A percentile compares a stretch with the other conserved stretches of the same genome.
These are phyloP conservation scores for Postia placenta DNA, from an alignment of 768 basidiomycete species.

Conservation along the genomic window DNA sequence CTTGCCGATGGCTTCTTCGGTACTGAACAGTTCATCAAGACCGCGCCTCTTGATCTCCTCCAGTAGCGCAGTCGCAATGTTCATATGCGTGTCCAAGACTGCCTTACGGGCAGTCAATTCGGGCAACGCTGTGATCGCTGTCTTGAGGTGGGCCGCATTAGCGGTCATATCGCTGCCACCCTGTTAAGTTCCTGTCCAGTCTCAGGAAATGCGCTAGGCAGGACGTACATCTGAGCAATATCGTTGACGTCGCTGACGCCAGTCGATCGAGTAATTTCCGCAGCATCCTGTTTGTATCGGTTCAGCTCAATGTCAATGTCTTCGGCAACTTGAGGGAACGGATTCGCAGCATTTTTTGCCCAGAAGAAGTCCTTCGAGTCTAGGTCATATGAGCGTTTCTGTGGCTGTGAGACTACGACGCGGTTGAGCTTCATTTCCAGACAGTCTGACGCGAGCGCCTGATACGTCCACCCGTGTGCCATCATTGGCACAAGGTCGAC, in stretches of 20 bases:
- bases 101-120: slow-evolving; percentile 96
- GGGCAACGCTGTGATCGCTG: slow-evolving; percentile 94
- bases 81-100: slow-evolving; percentile 98
- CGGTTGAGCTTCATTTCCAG: slow-evolving; percentile 96
- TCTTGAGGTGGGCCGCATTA: slow-evolving; percentile 92
- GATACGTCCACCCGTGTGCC: slow-evolving; percentile 98
- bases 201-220: neutral
- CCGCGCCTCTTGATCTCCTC: slow-evolving; percentile 94
- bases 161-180: slow-evolving; percentile 74
- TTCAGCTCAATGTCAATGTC: slow-evolving; percentile 92
- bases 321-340: slow-evolving; percentile 97
- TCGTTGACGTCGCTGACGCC: slow-evolving; percentile 96
- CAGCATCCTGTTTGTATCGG: slow-evolving; percentile 92
- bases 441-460: slow-evolving; percentile 96
- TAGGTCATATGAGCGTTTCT: slow-evolving; percentile 88
- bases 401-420: slow-evolving; percentile 72
- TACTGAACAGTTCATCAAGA: slow-evolving; percentile 95
- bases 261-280: slow-evolving; percentile 92
- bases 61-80: slow-evolving; percentile 91
- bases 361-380: slow-evolving; percentile 99
- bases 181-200: no score
- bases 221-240: slow-evolving; percentile 81
- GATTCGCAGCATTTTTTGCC: slow-evolving; percentile 92
- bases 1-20: slow-evolving; percentile 85
- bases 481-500: slow-evolving; percentile 91